Evolutionary conservation across 23 red algal genomes (phyloP), one percentile per base, ranked within the genome.

Genomic region (Agarophyton chilense): DNA sequence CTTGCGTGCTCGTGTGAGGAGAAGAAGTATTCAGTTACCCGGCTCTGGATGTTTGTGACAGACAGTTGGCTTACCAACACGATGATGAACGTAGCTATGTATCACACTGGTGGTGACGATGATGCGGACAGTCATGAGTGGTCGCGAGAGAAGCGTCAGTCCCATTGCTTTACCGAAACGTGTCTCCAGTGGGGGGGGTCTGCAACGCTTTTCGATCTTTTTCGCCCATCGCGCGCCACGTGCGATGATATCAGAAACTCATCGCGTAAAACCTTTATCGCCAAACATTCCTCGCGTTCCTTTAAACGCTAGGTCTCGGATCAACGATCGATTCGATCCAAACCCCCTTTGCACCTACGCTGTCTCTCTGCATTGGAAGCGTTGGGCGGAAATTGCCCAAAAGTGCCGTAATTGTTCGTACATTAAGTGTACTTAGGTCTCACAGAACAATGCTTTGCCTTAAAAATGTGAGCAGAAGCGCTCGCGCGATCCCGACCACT

Each of bases 281-380:
- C 55, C 55, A 58, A 58, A 58, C 55, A 58, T 58, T 58, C 22
- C 29, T 18, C 3, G 55, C 55, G 22, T 58, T 54, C n/a, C 51
- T 54, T 58, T 1, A 58, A 58, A n/a, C n/a, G 22, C 29, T 58
- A 58, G 55, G 55, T 58, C 55, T 58, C 29, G 55, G 22, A 58
- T 58, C 55, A 58, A 58, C 22, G 25, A 26, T 58, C 55, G n/a
- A 58, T 58, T 58, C 55, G 55, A 58, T 58, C 55, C 55, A 58
- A 21, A 28, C 55, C 22, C 55, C 55, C 22, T 28, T 1, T 28
- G 5, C 55, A 2, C 22, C 55, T 7, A 21, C 29, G 22, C 24
- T 58, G 55, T 58, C 55, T 58, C 22, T 58, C 55, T 58, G 14
- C 22, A 4, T 58, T 58, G 55, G 22, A 58, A 58, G 55, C 55